Conservation (phyloP, 768 basidiomycete species). For the Sutorius australiensis region DNA sequence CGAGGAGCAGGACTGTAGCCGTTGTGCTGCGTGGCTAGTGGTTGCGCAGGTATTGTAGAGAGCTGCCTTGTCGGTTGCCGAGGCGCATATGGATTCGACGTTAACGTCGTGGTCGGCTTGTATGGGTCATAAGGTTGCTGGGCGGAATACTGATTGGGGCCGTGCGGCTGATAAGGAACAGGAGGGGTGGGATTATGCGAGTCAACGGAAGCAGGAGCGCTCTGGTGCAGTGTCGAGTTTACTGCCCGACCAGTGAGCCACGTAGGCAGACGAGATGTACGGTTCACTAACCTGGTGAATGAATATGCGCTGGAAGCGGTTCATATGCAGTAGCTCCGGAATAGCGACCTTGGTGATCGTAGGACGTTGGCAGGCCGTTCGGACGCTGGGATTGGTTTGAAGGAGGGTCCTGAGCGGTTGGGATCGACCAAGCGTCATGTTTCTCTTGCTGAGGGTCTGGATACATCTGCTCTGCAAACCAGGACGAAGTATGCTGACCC, state of each 20-base stretch:
- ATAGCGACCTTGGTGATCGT: constrained; percentile 31
- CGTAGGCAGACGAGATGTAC: neutral
- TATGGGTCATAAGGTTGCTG: constrained; percentile 36
- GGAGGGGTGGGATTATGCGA: constrained; percentile 23
- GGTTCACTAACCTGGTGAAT: constrained; percentile 25
- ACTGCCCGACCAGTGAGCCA: constrained; percentile 11
- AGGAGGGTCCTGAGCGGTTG: constrained; percentile 16
- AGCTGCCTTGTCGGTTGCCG: constrained; percentile 12
- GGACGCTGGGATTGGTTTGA: constrained; percentile 13
- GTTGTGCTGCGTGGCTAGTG: constrained; percentile 33
- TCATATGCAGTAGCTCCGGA: constrained; percentile 28
- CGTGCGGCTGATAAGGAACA: constrained; percentile 15
- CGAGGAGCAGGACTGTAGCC: constrained; percentile 23
- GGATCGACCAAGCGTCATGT: constrained; percentile 27
- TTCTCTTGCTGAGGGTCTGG: constrained; percentile 24
- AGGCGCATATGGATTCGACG: constrained; percentile 22
- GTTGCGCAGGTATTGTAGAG: constrained; percentile 15
- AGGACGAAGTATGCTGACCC: constrained; percentile 38
- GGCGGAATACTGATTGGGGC: constrained; percentile 10
- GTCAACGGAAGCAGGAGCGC: constrained; percentile 18
- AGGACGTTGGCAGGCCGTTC: constrained; percentile 12
- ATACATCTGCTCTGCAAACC: constrained; percentile 36
- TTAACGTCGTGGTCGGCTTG: constrained; percentile 23
- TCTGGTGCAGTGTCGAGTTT: constrained; percentile 10
- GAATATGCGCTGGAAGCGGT: constrained; percentile 13